phyloP scores from a whole-genome alignment of 345 rosid species.

The Gossypium turneri region DNA sequence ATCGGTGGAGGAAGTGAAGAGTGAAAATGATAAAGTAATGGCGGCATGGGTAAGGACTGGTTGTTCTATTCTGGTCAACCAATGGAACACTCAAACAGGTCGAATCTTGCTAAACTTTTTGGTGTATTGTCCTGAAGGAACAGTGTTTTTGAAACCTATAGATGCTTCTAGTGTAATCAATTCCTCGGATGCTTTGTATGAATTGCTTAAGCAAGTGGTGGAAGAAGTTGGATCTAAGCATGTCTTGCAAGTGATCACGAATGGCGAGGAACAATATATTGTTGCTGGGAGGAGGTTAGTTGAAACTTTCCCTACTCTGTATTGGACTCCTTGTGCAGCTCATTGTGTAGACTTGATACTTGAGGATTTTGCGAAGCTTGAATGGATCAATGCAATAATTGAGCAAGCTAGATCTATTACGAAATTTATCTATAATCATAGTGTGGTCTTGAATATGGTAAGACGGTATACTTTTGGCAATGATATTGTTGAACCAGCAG shows the following conservation, averaged over 20 bases:
- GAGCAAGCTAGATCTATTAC: slow-evolving; percentile 80
- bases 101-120: slow-evolving; percentile 45
- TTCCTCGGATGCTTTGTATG: slow-evolving; percentile 54
- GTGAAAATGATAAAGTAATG: slow-evolving; percentile 36
- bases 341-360: slow-evolving; percentile 70
- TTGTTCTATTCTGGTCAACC: slow-evolving; percentile 74
- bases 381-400: slow-evolving; percentile 58
- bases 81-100: slow-evolving; percentile 47
- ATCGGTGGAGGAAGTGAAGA: slow-evolving; percentile 66
- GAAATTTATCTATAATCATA: slow-evolving; percentile 71
- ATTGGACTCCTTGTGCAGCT: slow-evolving; percentile 88
- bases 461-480: slow-evolving; percentile 64
- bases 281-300: slow-evolving; percentile 60
- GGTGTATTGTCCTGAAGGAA: slow-evolving; percentile 64
- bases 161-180: slow-evolving; percentile 49
- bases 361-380: slow-evolving; percentile 60
- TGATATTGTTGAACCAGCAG: slow-evolving; percentile 66
- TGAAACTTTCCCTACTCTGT: slow-evolving; percentile 65
- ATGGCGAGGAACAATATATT: slow-evolving; percentile 48
- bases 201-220: slow-evolving; percentile 60
- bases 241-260: slow-evolving; percentile 85
- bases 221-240: slow-evolving; percentile 70
- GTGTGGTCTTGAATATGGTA: slow-evolving; percentile 64
- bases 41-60: slow-evolving; percentile 64
- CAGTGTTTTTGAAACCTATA: slow-evolving; percentile 57